A percentile compares a stretch with the other conserved stretches of the same genome.
These are phyloP conservation scores for Musa schizocarpa DNA, from an alignment of 176 grass and related monocot genomes.

Conservation along the genomic window DNA sequence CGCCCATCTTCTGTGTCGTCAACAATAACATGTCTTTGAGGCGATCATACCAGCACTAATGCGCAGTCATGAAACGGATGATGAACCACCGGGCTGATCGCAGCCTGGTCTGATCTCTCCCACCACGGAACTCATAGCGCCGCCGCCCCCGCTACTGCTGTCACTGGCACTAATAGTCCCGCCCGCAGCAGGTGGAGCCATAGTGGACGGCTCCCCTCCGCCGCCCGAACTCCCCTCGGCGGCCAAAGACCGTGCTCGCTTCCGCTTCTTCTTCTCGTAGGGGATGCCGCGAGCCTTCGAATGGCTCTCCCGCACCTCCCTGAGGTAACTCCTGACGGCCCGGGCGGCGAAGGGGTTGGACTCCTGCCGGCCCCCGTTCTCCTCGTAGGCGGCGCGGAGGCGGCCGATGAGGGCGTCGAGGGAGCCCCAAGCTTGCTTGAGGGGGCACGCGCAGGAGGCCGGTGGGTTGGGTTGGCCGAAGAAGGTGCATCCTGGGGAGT, in stretches of 20 bases:
- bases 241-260: background rate
- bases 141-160: background rate
- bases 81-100: background rate
- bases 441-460: constrained; percentile 17
- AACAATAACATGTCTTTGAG: too few species aligned
- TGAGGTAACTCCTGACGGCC: constrained; percentile 4
- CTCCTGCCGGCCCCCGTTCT: constrained; percentile 13
- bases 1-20: too few species aligned
- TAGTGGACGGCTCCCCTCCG: constrained; percentile 4
- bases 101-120: too few species aligned
- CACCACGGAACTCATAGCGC: background rate
- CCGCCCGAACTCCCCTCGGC: background rate
- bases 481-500: constrained; percentile 4
- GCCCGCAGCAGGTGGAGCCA: background rate
- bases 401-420: constrained; percentile 19
- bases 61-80: constrained; percentile 4
- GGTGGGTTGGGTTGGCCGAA: constrained; percentile 9
- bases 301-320: constrained; percentile 10
- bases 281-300: constrained; percentile 14
- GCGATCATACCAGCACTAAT: too few species aligned
- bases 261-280: constrained; percentile 17
- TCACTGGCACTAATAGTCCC: background rate
- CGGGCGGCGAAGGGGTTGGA: constrained; percentile 16
- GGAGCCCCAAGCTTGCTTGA: constrained; percentile 16
- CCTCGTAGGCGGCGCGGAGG: constrained; percentile 22